phyloP scores from a whole-genome alignment of 257 asterid species.

The Nicotiana obtusifolia region DNA sequence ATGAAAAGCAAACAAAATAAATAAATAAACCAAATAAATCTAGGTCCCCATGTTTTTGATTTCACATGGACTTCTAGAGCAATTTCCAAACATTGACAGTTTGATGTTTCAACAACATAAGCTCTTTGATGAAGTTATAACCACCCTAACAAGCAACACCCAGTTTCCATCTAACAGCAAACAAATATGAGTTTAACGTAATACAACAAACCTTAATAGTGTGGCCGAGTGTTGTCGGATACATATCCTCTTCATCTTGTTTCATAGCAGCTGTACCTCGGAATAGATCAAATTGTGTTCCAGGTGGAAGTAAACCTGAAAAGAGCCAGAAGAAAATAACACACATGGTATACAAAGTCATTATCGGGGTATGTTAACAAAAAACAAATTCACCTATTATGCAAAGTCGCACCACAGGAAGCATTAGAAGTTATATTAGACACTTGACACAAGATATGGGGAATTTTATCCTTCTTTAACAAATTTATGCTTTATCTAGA shows the following conservation, averaged over 20 bases:
- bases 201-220: conserved; percentile 59
- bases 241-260: conserved; percentile 93
- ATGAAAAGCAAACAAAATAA: not conserved
- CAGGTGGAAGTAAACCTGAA: conserved; percentile 94
- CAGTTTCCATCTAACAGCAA: conserved; percentile 2
- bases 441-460: not conserved
- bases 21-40: not conserved
- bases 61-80: not conserved
- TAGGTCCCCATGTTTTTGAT: not conserved
- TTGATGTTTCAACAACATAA: not conserved
- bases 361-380: not conserved
- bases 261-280: conserved; percentile 99
- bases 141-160: conserved; percentile 8
- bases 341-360: not conserved
- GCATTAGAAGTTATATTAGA: not conserved
- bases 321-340: conserved; percentile 2
- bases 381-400: not conserved
- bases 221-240: conserved; percentile 84
- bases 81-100: not conserved
- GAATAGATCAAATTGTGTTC: conserved; percentile 93
- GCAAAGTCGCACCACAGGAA: not conserved
- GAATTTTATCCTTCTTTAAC: not conserved
- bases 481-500: not conserved
- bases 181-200: not conserved
- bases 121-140: not conserved